Conservation (phyloP, 2,329 filamentous ascomycete species). For the Phaeosphaeriaceae sp. region DNA sequence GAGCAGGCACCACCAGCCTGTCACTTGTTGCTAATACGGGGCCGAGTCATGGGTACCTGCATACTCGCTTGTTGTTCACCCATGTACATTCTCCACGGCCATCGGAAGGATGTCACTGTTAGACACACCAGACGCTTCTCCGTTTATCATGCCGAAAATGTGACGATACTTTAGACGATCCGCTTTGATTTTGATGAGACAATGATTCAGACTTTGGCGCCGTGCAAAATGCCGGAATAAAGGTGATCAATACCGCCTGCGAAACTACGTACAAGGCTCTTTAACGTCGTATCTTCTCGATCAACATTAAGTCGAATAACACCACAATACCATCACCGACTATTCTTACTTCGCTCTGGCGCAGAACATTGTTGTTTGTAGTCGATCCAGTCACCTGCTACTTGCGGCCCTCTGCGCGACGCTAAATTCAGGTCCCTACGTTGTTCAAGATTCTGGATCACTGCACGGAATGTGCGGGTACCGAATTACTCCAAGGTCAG, state of each 20-base stretch:
- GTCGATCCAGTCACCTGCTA: no score
- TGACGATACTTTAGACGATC: background rate
- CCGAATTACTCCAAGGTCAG: background rate
- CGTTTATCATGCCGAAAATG: no score
- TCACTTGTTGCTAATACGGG: background rate
- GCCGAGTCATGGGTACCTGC: background rate
- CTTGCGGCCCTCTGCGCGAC: no score
- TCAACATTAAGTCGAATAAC: no score
- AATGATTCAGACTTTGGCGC: background rate
- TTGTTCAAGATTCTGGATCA: background rate
- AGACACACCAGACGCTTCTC: no score
- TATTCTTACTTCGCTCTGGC: no score
- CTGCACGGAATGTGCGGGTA: background rate
- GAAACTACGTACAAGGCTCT: no score
- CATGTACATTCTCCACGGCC: conserved; percentile 6
- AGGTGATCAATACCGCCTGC: no score
- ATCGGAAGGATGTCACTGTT: conserved; percentile 1
- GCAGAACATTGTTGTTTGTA: no score
- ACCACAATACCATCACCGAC: no score
- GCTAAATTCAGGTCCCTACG: background rate
- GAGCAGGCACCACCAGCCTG: background rate
- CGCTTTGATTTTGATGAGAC: background rate
- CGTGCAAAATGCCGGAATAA: no score
- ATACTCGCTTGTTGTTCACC: background rate
- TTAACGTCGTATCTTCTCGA: no score